phyloP scores from a whole-genome alignment of 2,329 filamentous ascomycete genomes.

The Didymella pinodella region DNA sequence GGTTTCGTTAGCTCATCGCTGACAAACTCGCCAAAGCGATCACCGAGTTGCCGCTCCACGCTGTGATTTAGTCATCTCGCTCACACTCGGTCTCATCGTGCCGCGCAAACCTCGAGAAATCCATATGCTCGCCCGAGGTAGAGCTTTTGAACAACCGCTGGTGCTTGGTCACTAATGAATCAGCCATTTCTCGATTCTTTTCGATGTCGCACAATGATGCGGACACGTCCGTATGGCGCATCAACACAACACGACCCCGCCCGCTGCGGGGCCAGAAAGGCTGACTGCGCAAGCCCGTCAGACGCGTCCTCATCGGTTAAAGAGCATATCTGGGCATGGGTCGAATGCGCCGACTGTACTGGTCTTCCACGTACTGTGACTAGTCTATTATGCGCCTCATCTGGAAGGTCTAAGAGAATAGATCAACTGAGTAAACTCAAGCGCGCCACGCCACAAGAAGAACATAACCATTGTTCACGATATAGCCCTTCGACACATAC shows the following conservation, averaged over 20 bases:
- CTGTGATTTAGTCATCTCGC: slow-evolving; percentile 1
- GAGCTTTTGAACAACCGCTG: not conserved
- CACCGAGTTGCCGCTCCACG: slow-evolving; percentile 10
- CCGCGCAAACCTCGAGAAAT: not conserved
- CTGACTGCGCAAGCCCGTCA: not conserved
- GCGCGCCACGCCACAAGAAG: not conserved
- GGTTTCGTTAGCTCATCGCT: slow-evolving; percentile 1
- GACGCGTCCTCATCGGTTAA: not conserved
- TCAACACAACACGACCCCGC: not conserved
- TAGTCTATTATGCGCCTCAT: not conserved
- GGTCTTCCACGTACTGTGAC: not conserved
- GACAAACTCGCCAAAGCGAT: slow-evolving; percentile 5
- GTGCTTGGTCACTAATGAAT: not conserved
- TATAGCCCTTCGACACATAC: not conserved
- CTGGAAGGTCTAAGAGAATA: not conserved
- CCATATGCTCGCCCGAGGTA: not conserved
- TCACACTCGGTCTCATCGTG: slow-evolving; percentile 10
- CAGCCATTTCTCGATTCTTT: too few species aligned
- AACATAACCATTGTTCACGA: not conserved
- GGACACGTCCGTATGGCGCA: not conserved
- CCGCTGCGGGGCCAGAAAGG: not conserved
- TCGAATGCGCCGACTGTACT: not conserved
- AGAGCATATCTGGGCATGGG: not conserved
- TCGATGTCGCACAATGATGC: not conserved
- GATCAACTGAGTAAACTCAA: not conserved